A percentile compares a stretch with the other conserved stretches of the same genome.
Conservation (phyloP, 495 filamentous ascomycete species). For the Talaromyces borbonicus region DNA sequence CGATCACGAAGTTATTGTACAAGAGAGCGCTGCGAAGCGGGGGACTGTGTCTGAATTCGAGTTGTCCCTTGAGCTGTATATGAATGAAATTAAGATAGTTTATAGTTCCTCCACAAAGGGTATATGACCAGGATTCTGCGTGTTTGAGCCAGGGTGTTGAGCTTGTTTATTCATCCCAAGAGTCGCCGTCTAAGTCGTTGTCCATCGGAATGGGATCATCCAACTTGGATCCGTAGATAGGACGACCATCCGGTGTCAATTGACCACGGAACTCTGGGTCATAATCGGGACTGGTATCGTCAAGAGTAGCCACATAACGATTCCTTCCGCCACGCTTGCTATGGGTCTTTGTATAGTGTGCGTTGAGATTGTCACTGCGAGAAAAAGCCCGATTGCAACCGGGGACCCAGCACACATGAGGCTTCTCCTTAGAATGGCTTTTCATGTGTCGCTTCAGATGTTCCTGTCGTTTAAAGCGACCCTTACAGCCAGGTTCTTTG, state of each 20-base stretch:
- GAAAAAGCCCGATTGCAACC: conserved; percentile 36
- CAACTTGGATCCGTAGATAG: conserved; percentile 30
- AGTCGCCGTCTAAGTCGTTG: conserved; percentile 5
- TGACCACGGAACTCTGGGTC: conserved; percentile 39
- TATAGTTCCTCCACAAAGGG: conserved; percentile 7
- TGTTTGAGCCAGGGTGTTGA: background rate
- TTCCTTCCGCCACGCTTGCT: conserved; percentile 40
- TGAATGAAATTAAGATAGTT: background rate
- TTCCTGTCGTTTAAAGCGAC: conserved; percentile 49
- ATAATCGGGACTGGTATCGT: conserved; percentile 35
- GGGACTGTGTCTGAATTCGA: background rate
- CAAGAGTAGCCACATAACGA: conserved; percentile 37
- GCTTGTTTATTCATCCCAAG: conserved; percentile 6
- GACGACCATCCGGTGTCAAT: conserved; percentile 32
- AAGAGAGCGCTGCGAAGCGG: conserved; percentile 6
- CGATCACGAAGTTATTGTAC: conserved; percentile 5
- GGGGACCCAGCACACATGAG: conserved; percentile 39
- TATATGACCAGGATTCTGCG: background rate
- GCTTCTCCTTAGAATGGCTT: conserved; percentile 47
- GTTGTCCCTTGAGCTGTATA: background rate
- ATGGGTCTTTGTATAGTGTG: conserved; percentile 40
- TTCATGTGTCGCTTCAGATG: conserved; percentile 56
- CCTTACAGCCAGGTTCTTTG: conserved; percentile 38
- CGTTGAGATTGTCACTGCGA: conserved; percentile 40
- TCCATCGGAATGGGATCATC: conserved; percentile 24